Base-by-base conservation (phyloP, 1,284 basidiomycete genomes). In the Austroboletus olivaceoglutinosus region DNA sequence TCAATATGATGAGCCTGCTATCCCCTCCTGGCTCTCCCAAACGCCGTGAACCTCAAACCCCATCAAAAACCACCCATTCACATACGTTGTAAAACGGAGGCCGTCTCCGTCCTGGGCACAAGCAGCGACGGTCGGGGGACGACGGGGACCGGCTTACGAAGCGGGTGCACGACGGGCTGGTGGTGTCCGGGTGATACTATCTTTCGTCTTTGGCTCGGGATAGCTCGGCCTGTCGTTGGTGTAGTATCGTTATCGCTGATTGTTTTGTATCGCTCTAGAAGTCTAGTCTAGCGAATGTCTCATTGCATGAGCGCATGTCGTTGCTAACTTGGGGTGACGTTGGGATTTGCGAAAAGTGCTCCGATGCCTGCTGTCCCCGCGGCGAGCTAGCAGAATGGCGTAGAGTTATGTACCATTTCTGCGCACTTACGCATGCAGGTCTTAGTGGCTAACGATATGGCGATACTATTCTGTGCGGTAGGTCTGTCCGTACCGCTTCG, bases 81-180 rank as follows among this genome's bases (percentile, higher is more conserved):
- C 84, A 88, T 58, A 81, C 73, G 1, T 73, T 91, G 3, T 89
- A 89, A 1, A 89, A 91, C 57, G 87, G 87, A n/a, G 86, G 91
- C 31, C 78, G 89, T 9, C 74, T 91, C 39, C 76, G 88, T 30
- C 75, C 18, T 3, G 55, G 47, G 31, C 67, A 63, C 22, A 70
- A 72, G 47, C 65, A 69, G n/a, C 53, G 54, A 25, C 65, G 65
- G 4, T 70, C 68, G 15, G 23, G 44, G 12, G 67, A 65, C 31
- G 68, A 65, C 2, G 54, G 43, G 10, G 67, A 65, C 11, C 62
- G 55, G 6, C 55, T 55, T 47, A 12, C 55, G 11, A 69, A 70
- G 44, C 58, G 65, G 55, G 38, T 45, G 3, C 58, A 63, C 23
- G 16, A 53, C 47, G 51, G 50, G 42, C 41, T 43, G 45, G 45